Evolutionary conservation across 495 filamentous ascomycete species (phyloP), one percentile per base, ranked within the genome.

Genomic region (Paragyromitra xinjiangensis): DNA sequence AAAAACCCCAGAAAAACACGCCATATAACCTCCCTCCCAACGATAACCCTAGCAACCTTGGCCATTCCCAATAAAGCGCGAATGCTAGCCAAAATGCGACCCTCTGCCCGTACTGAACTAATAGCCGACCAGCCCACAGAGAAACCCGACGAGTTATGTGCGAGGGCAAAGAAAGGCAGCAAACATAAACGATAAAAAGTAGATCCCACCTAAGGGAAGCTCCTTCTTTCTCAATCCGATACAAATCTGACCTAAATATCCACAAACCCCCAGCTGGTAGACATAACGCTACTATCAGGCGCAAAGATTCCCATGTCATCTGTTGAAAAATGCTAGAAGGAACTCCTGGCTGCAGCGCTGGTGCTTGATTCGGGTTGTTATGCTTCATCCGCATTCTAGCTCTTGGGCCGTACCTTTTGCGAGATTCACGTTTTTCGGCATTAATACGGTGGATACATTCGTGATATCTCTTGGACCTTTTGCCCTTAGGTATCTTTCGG

Each of bases 381-480:
- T 26, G 40, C 26, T 11, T 24, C 12, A n/a, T 56, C 39, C 44
- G 44, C 40, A 12, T 37, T 37, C 42, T 48, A 11, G 55, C 9
- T n/a, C 22, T 40, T 51, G 3, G 37, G 5, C 56, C 56, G 0
- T 9, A n/a, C 58, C 29, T 39, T 39, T 39, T 19, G 7, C 22
- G 45, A 37, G 39, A 6, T 7, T 14, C 6, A 34, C 37, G 56
- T 16, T 19, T 34, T n/a, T 71, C 56, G 29, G 29, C 56, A 63
- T 62, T 62, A 26, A 71, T 16, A 7, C 29, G 42, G 26, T n/a
- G 68, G 29, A 71, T 50, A 3, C 68, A 71, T 40, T 63, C 16
- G 3, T 24, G 55, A 24, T 71, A 71, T 61, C 68, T 61, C 29
- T 62, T 71, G n/a, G 8, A 39, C 14, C 24, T 71, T 1, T 14